Conservation (phyloP, 2,329 filamentous ascomycete genomes). For the Dactylella cylindrospora region DNA sequence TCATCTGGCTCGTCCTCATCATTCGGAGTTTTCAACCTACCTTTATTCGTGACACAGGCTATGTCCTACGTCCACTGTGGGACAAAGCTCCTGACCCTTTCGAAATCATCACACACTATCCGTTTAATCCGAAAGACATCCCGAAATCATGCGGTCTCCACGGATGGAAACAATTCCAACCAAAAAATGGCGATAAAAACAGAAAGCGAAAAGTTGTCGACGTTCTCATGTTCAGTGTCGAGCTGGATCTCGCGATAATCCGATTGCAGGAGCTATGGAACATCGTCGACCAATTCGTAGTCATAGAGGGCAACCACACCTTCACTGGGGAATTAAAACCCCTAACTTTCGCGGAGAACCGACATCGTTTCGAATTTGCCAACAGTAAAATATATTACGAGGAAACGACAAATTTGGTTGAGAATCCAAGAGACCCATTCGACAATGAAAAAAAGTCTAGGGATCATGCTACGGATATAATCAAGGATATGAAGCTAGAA, state of each 20-base stretch:
- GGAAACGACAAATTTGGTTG: conserved; percentile 20
- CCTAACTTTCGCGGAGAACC: conserved; percentile 22
- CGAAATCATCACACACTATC: conserved; percentile 30
- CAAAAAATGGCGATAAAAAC: conserved; percentile 7
- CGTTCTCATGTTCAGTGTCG: conserved; percentile 23
- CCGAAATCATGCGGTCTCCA: conserved; percentile 14
- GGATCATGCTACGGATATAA: conserved; percentile 31
- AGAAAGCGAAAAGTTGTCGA: conserved; percentile 23
- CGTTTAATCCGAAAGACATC: conserved; percentile 18
- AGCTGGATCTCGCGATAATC: conserved; percentile 30
- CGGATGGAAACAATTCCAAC: conserved; percentile 24
- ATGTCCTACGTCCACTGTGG: conserved; percentile 24
- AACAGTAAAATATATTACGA: conserved; percentile 21
- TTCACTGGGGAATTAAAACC: conserved; percentile 30
- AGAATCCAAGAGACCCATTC: conserved; percentile 25
- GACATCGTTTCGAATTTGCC: conserved; percentile 29
- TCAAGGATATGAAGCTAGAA: conserved; percentile 12
- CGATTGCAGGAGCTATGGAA: conserved; percentile 28
- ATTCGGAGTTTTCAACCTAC: conserved; percentile 21
- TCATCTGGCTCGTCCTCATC: conserved; percentile 18
- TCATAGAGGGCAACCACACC: conserved; percentile 30
- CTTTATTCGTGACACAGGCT: conserved; percentile 24
- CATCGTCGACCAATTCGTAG: conserved; percentile 23
- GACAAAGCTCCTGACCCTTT: conserved; percentile 28
- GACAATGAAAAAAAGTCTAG: conserved; percentile 29